A percentile compares a stretch with the other conserved stretches of the same genome.
Conservation (phyloP, 768 basidiomycete species). For the Gyrodon lividus region DNA sequence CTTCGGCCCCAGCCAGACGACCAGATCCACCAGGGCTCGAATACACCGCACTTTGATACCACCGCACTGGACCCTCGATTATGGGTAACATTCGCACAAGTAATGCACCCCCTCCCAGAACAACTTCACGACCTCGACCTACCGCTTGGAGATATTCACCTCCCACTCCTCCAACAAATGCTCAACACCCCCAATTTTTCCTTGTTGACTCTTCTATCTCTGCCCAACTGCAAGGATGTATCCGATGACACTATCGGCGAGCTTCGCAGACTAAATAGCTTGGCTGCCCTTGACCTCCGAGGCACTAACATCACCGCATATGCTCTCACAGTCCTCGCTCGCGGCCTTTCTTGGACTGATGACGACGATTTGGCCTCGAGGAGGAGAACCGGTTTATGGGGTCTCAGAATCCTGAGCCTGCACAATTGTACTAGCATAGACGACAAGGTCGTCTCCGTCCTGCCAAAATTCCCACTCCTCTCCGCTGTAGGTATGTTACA, state of each 20-base stretch:
- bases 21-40: constrained; percentile 3
- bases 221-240: constrained; percentile 54
- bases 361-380: constrained; percentile 18
- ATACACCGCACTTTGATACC: constrained; percentile 10
- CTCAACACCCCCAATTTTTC: constrained; percentile 56
- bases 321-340: constrained; percentile 52
- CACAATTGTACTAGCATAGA: constrained; percentile 52
- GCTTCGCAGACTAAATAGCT: constrained; percentile 50
- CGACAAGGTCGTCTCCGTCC: constrained; percentile 39
- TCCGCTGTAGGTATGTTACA: constrained; percentile 54
- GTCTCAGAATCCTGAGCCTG: constrained; percentile 57
- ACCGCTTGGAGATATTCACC: constrained; percentile 52
- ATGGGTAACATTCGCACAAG: constrained; percentile 62
- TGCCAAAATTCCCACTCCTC: constrained; percentile 55
- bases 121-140: constrained; percentile 35
- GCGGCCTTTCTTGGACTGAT: constrained; percentile 41
- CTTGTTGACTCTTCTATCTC: constrained; percentile 61
- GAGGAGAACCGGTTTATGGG: constrained; percentile 47
- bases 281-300: constrained; percentile 66
- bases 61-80: constrained; percentile 49
- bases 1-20: constrained; percentile 9
- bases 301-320: constrained; percentile 49
- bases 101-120: constrained; percentile 54
- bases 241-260: constrained; percentile 54
- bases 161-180: constrained; percentile 58